Percentiles rank a stretch among this genome's conserved stretches.
phyloP scores from a whole-genome alignment of 106 monocot species.

The Posidonia australis region DNA sequence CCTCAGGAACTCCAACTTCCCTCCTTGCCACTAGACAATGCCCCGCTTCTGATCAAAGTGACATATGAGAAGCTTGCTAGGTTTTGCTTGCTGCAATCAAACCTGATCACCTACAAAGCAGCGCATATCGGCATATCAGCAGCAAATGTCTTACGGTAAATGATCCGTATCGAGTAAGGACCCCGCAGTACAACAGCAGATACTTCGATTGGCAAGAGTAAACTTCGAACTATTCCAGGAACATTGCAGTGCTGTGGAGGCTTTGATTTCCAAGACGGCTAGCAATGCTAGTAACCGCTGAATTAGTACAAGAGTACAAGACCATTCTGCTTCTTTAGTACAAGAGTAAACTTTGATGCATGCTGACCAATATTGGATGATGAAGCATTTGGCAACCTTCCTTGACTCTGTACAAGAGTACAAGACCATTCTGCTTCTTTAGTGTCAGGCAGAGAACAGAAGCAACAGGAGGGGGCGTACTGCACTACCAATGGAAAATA shows the following conservation, averaged over 20 bases:
- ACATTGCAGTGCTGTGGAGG: slow-evolving; percentile 50
- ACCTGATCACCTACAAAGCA: slow-evolving; percentile 99
- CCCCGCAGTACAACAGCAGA: slow-evolving; percentile 88
- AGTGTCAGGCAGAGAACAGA: slow-evolving; percentile 31
- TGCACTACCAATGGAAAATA: slow-evolving; percentile 84
- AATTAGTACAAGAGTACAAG: slow-evolving; percentile 17
- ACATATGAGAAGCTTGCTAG: too few relatives aligned
- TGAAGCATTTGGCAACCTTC: slow-evolving; percentile 33
- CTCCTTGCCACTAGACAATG: too few relatives aligned
- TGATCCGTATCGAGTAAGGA: slow-evolving; percentile 96
- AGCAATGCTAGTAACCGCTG: slow-evolving; percentile 15
- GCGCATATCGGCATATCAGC: slow-evolving; percentile 98
- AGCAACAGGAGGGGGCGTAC: slow-evolving; percentile 74
- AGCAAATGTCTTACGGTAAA: slow-evolving; percentile 97
- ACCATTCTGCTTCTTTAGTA: slow-evolving; percentile 42
- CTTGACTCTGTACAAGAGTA: slow-evolving; percentile 50
- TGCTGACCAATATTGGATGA: slow-evolving; percentile 31
- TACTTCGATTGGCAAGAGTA: slow-evolving; percentile 91
- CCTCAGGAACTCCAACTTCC: too few relatives aligned
- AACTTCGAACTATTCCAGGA: slow-evolving; percentile 97
- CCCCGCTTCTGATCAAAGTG: too few relatives aligned
- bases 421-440: slow-evolving; percentile 39
- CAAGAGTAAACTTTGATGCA: too few relatives aligned
- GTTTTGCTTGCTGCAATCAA: slow-evolving; percentile 95
- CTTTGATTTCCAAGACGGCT: slow-evolving; percentile 37